Evolutionary conservation across 2,329 filamentous ascomycete species (phyloP), one percentile per base, ranked within the genome.

Genomic region (Epichloe sibirici): DNA sequence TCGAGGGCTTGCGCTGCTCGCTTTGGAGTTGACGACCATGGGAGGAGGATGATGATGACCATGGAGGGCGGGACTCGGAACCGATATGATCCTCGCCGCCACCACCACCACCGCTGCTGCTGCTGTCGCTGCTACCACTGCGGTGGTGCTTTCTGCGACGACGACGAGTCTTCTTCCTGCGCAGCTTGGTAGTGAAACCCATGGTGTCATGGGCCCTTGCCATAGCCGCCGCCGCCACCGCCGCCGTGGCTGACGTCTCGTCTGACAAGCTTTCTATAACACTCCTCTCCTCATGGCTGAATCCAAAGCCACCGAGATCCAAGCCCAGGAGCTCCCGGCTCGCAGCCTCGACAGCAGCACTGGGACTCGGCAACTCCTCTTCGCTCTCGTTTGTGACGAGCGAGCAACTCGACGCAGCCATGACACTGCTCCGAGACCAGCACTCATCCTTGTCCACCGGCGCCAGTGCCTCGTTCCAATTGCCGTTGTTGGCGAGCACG

Each of bases 381-480:
- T 61, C 59, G 56, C 62, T 65, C 23, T 66, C 63, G 35, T 61
- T 62, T 3, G 64, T 64, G 28, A 70, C 64, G 15, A 66, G 57
- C 55, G 66, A 66, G 51, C 63, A 62, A 52, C 65, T 60, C 12
- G 63, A 64, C n/a, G 62, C 56, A 2, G 60, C 56, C 38, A 57
- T 45, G 39, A 61, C 39, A 47, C 61, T 66, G 55, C 61, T 66
- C 45, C 62, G 61, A 28, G 64, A 66, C 68, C 68, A 70, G n/a
- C 59, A 70, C 56, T 65, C 73, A 61, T 64, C 71, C 56, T 61
- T 69, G 56, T 72, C 65, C 53, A 94, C 71, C 2, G 86, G 85
- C 40, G 82, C 79, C n/a, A 95, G 76, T 0, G 88, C 88, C 34
- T 90, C 84, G 54, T 93, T 85, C 88, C 88, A 95, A 53, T 75